Evolutionary conservation across 2,329 filamentous ascomycete genomes (phyloP), one percentile per base, ranked within the genome.

Genomic region (Cladosporium phlei): DNA sequence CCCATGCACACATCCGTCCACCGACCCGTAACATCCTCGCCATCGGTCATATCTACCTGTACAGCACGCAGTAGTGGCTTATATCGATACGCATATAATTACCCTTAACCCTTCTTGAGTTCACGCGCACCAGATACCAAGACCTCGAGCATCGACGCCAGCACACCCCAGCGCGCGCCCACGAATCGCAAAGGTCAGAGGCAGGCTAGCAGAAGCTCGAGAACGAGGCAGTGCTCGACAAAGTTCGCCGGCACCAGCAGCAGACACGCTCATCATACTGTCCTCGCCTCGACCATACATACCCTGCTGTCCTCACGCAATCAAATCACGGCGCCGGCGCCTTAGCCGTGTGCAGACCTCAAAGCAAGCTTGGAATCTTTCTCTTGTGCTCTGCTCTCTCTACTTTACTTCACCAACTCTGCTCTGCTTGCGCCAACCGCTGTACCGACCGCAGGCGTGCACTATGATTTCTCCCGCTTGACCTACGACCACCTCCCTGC

Each of bases 151-250:
- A n/a, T 14, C 35, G 14, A 22, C 35, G 22, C 35, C 25, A 29
- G 30, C 37, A 25, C 27, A 39, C 29, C 37, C 24, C 24, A 21
- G 37, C 24, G 37, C 37, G 37, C 37, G 37, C 20, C 28, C 11
- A 24, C 39, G 28, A 32, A 38, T 24, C 38, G n/a, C 38, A n/a
- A n/a, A n/a, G n/a, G n/a, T n/a, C n/a, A n/a, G n/a, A n/a, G n/a
- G n/a, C n/a, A n/a, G n/a, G n/a, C n/a, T n/a, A n/a, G n/a, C n/a
- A n/a, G 30, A 14, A 33, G 30, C 30, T 11, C 39, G 33, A 34
- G 29, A 43, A 33, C 39, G 39, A 43, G 39, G 39, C 39, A 32
- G 39, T 43, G 39, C 39, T 33, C 25, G 25, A 8, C 14, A 28
- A 39, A 39, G 12, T 20, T 39, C 24, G n/a, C n/a, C 27, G 4